These are phyloP conservation scores for Mycena vulgaris DNA, from an alignment of 768 basidiomycete genomes.

Conservation along the genomic window DNA sequence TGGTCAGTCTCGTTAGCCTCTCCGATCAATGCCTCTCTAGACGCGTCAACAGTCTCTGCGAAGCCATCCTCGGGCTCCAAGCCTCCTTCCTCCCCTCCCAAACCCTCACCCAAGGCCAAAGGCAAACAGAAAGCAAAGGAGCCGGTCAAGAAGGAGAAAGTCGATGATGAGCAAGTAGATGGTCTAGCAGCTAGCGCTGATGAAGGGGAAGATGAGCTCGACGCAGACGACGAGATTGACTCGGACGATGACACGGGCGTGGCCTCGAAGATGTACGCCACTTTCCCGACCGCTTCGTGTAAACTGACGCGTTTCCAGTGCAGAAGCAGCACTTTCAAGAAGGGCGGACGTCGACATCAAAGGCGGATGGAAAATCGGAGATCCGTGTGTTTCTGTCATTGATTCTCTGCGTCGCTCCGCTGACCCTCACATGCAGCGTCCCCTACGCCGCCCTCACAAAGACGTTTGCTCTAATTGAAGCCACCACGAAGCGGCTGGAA, in stretches of 20 bases:
- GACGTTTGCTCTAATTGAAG: conserved; percentile 90
- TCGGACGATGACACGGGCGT: conserved; percentile 62
- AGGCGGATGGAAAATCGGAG: conserved; percentile 88
- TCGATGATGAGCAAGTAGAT: conserved; percentile 47
- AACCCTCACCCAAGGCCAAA: conserved; percentile 36
- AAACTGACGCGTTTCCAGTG: conserved; percentile 57
- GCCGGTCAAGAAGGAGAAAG: conserved; percentile 41
- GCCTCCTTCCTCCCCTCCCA: conserved; percentile 19
- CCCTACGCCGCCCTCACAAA: conserved; percentile 95
- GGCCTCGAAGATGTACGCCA: conserved; percentile 75
- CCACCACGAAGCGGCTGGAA: conserved; percentile 95
- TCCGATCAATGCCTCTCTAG: background rate
- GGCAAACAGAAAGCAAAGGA: conserved; percentile 37
- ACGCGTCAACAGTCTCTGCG: conserved; percentile 1
- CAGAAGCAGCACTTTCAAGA: conserved; percentile 75
- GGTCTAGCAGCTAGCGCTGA: conserved; percentile 45
- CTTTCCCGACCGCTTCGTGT: conserved; percentile 1
- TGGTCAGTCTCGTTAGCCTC: conserved; percentile 19
- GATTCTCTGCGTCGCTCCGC: background rate
- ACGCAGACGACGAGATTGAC: conserved; percentile 55
- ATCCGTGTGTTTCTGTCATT: conserved; percentile 72
- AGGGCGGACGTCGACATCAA: conserved; percentile 81
- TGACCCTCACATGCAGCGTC: conserved; percentile 65
- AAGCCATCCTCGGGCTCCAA: conserved; percentile 22
- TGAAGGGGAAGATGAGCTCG: conserved; percentile 59